Evolutionary conservation across 768 basidiomycete species (phyloP), one percentile per base, ranked within the genome.

Genomic region (Podaxis sp.): DNA sequence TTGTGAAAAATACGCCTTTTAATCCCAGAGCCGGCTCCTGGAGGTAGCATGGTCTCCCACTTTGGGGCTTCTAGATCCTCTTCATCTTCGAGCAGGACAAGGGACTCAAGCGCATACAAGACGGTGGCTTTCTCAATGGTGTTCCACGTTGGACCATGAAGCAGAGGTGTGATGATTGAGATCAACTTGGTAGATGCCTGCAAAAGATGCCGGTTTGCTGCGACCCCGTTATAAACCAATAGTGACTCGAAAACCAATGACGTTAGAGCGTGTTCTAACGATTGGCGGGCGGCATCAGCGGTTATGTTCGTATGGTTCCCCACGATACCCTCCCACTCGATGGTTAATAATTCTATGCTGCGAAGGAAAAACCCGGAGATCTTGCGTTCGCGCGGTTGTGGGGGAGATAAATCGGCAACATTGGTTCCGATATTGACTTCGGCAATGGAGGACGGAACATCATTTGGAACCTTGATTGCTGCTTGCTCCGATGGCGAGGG

Each of bases 161-260:
- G 66, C 17, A 82, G 73, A 38, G 76, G 66, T 15, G 81, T 71
- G 40, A 79, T 67, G 1, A 72, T 63, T 4, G 66, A 59, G 52
- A 86, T 72, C 7, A 81, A 52, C 66, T 85, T 86, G 65, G 84
- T 84, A 0, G 91, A 87, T 0, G 77, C 76, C 66, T 89, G 86
- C 2, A 94, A 68, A n/a, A 87, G 82, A 3, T 84, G 81, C 52
- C 82, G 75, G 66, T 88, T 90, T 1, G 82, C 73, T 26, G 80
- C 76, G 2, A 79, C 84, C 15, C 91, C 92, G 61, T 92, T 94
- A 57, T 87, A 67, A 7, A 81, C 69, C 6, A 95, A 80, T 0
- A 85, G 67, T 2, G 84, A 82, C 71, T 95, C 89, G 68, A 92
- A 96, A 39, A 79, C 77, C 2, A 97, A 74, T 2, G 87, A 83